Evolutionary conservation across 2,329 filamentous ascomycete genomes (phyloP), one percentile per base, ranked within the genome.

Genomic region (Diatrype stigma): DNA sequence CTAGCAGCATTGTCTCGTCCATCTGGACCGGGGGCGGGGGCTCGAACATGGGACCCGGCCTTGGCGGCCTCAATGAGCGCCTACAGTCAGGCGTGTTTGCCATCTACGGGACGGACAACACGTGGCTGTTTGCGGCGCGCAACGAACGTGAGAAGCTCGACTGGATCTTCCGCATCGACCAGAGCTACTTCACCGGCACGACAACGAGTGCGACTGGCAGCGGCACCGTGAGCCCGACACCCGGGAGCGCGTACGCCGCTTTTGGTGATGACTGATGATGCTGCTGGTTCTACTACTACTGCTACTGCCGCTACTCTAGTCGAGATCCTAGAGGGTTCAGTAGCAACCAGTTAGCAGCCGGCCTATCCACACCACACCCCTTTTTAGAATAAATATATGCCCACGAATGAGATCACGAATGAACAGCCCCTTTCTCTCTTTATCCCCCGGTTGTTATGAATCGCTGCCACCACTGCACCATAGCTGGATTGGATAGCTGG

Each of bases 131-230:
- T 69, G 90, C 91, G 14, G 89, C 91, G 22, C 80, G 91, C 52
- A 93, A 85, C 62, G 93, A 96, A 73, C 81, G 86, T 46, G 92
- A 96, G 69, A 96, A 96, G 76, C 86, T 92, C 60, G 94, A 97
- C 68, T 99, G 94, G 94, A 96, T 99, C 60, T 81, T 95, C 69
- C 87, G 88, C 63, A 90, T 99, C 60, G 94, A 99, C 70, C 88
- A 96, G 75, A 89, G 86, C 47, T 83, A 80, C 59, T 69, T 79
- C 61, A 74, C 77, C 34, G 74, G n/a, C 7, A 44, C 40, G 21
- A 23, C 14, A 2, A 23, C 21, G n/a, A 44, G 40, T 12, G 40
- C 40, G 5, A 19, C 22, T 7, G 46, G 70, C 11, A 73, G 69
- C 49, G 73, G 72, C 42, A 78, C 75, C 54, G 60, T 57, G 40